These are phyloP conservation scores for Colletotrichum abscissum DNA, from an alignment of 2,329 filamentous ascomycete genomes.

Conservation along the genomic window DNA sequence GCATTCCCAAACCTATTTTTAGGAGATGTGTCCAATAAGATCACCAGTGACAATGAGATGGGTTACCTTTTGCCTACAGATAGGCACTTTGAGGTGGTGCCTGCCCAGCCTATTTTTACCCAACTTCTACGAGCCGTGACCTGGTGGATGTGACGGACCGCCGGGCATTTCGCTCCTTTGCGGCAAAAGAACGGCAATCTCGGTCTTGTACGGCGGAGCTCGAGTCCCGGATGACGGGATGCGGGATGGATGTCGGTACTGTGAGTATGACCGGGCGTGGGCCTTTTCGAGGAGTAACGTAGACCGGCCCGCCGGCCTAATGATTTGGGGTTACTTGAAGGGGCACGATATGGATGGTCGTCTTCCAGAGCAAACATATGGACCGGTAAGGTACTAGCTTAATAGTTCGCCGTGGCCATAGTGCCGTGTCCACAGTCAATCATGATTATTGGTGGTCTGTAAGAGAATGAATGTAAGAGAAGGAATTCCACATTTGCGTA, in stretches of 20 bases:
- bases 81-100: too few species aligned
- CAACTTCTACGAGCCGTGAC: background rate
- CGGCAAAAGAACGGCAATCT: background rate
- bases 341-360: background rate
- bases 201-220: background rate
- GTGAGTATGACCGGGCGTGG: background rate
- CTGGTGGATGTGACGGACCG: background rate
- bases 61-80: background rate
- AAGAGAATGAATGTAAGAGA: too few species aligned
- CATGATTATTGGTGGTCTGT: too few species aligned
- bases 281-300: background rate
- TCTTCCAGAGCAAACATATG: background rate
- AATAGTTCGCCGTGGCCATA: background rate
- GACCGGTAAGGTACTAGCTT: background rate
- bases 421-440: too few species aligned
- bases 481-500: too few species aligned
- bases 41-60: background rate
- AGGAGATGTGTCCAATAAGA: background rate
- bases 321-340: background rate
- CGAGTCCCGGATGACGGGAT: background rate
- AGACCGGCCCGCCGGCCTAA: background rate
- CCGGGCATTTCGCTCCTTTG: background rate
- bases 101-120: conserved; percentile 5
- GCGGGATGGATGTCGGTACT: background rate
- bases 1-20: background rate